These are phyloP conservation scores for Candida sanyaensis DNA, from an alignment of 1,139 yeast species.

Conservation along the genomic window DNA sequence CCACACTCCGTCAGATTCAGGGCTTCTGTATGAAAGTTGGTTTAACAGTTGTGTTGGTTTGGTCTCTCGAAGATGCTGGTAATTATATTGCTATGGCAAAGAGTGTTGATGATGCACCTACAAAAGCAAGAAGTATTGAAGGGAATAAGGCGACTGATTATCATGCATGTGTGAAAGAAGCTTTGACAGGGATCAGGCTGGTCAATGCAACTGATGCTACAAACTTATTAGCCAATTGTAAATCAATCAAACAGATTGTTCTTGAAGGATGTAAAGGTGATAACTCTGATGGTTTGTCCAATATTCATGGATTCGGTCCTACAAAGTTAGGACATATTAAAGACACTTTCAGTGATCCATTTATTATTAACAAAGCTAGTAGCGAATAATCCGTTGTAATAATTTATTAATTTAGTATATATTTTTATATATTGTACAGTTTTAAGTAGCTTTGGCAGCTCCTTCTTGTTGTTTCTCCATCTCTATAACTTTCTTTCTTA, in stretches of 20 bases:
- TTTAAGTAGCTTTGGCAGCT: not conserved
- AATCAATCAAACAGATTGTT: conserved; percentile 52
- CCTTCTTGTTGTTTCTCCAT: conserved; percentile 37
- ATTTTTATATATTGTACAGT: not conserved
- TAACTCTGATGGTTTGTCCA: conserved; percentile 21
- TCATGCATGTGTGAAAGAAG: conserved; percentile 50
- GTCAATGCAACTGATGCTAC: conserved; percentile 63
- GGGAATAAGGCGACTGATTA: conserved; percentile 48
- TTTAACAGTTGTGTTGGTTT: conserved; percentile 70
- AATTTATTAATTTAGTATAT: not conserved
- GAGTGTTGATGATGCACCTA: conserved; percentile 41
- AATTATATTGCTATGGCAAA: conserved; percentile 62
- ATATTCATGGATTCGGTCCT: conserved; percentile 58
- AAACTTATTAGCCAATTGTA: conserved; percentile 53
- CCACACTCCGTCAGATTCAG: conserved; percentile 66
- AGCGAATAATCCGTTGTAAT: conserved; percentile 4
- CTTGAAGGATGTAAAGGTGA: conserved; percentile 26
- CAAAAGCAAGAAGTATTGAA: conserved; percentile 33
- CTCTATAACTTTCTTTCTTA: conserved; percentile 46
- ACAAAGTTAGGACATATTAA: conserved; percentile 49
- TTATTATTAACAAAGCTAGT: conserved; percentile 44
- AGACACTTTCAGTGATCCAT: conserved; percentile 53
- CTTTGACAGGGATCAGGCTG: conserved; percentile 52
- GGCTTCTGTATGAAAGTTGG: conserved; percentile 72
- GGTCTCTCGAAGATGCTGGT: conserved; percentile 88